Base-by-base conservation (phyloP, 495 filamentous ascomycete species). In the Aspergillus biplanus region DNA sequence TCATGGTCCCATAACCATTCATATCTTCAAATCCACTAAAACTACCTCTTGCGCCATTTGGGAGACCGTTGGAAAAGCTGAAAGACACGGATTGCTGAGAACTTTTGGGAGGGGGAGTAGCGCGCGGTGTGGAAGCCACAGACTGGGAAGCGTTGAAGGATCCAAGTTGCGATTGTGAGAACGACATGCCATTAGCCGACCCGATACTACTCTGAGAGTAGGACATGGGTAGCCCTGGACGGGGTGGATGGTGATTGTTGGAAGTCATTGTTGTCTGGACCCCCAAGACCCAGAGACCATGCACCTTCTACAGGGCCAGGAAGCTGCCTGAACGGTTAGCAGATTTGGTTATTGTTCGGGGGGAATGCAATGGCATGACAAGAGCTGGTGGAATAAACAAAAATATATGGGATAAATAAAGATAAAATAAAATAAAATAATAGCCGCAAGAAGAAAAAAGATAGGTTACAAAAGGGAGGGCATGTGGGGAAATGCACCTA, bases 111-210 rank as follows among this genome's bases (percentile, higher is more conserved):
- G 83, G 77, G 56, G 83, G 82, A 39, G 80, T 85, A 56, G 79
- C 81, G 65, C 82, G 78, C 62, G 82, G 83, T n/a, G 84, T 86
- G 27, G 80, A 82, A 16, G 77, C 74, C 58, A 83, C 69, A 60
- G 83, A 81, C 70, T 83, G 81, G 49, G 81, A 77, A 64, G 75
- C 77, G 67, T 82, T 78, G 57, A 86, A 79, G 21, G 82, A 83
- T 46, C 78, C 80, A 68, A 83, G 71, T 68, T 80, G 74, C 59
- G 77, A 75, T 62, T 79, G 77, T 32, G 80, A 78, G 62, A 68
- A 72, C 42, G 74, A 59, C 60, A 77, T 71, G 56, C 78, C 76
- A 68, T 80, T 78, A 52, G 69, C 62, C 33, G 76, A 78, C 34
- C 75, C 77, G 55, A 70, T 75, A 62, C 73, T 82, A 56, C 73